Conservation (phyloP, 192 early-diverging fungal species). For the Thamnidium elegans region DNA sequence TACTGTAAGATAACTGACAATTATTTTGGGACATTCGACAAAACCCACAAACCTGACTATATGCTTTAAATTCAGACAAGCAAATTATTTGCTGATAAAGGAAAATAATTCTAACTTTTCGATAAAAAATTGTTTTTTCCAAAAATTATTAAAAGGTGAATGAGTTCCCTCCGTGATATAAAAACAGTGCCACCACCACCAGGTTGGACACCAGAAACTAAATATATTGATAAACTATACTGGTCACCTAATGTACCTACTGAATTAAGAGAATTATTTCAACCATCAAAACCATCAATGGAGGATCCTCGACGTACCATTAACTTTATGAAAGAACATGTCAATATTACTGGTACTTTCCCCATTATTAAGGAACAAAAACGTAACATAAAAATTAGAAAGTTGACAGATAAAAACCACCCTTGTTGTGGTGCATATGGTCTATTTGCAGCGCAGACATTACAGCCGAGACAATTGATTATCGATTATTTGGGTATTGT, state of each 20-base stretch:
- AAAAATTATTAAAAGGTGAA: too few relatives aligned
- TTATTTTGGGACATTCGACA: too few relatives aligned
- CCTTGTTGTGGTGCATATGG: slow-evolving; percentile 42
- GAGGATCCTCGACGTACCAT: slow-evolving; percentile 8
- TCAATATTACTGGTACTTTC: slow-evolving; percentile 27
- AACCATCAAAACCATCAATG: slow-evolving; percentile 14
- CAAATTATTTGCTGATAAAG: too few relatives aligned
- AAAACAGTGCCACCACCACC: slow-evolving; percentile 25
- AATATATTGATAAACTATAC: slow-evolving; percentile 30
- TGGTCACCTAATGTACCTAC: slow-evolving; percentile 31
- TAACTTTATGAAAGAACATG: slow-evolving; percentile 29
- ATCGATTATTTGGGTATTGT: slow-evolving; percentile 42
- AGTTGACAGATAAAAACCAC: slow-evolving; percentile 36
- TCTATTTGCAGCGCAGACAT: slow-evolving; percentile 30
- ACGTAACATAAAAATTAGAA: slow-evolving; percentile 32
- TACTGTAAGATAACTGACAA: too few relatives aligned
- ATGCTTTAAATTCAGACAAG: too few relatives aligned
- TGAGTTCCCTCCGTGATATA: slow-evolving; percentile 23
- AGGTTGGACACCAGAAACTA: slow-evolving; percentile 28
- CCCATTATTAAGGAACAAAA: slow-evolving; percentile 25
- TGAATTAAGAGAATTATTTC: slow-evolving; percentile 15
- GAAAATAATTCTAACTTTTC: too few relatives aligned
- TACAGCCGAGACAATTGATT: slow-evolving; percentile 32
- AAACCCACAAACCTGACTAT: too few relatives aligned
- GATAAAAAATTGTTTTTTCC: too few relatives aligned